Evolutionary conservation across 2,329 filamentous ascomycete species (phyloP).

Genomic region (Phaeosphaeriaceae sp.): DNA sequence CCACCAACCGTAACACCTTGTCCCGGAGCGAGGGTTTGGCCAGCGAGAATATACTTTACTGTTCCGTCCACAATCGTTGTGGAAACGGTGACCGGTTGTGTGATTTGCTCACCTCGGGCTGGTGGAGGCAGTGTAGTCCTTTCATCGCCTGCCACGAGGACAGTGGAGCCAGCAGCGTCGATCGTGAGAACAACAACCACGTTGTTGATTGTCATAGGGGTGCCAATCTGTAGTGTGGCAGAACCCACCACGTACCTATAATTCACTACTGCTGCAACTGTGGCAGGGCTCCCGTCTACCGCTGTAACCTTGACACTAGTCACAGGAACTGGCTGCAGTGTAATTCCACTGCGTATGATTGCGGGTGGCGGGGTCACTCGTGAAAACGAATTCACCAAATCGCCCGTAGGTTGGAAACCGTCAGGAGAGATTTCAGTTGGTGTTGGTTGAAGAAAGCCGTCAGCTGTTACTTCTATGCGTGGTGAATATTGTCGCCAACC

Average conservation of each 20-base stretch:
- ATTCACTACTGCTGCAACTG: conserved; percentile 1
- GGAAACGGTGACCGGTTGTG: conserved; percentile 5
- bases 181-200: conserved; percentile 17
- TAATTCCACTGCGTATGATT: neutral
- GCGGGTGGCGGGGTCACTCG: conserved; percentile 1
- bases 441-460: neutral
- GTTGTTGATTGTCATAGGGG: conserved; percentile 18
- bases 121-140: conserved; percentile 19
- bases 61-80: conserved; percentile 20
- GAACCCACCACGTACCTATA: conserved; percentile 16
- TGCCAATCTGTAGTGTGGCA: conserved; percentile 12
- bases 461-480: neutral
- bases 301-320: conserved; percentile 3
- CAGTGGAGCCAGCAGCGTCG: conserved; percentile 15
- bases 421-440: neutral
- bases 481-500: conserved; percentile 1
- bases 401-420: neutral
- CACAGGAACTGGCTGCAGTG: conserved; percentile 4
- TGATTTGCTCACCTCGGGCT: neutral
- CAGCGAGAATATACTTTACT: conserved; percentile 19
- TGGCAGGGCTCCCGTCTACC: conserved; percentile 4
- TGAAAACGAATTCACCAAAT: neutral
- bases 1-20: conserved; percentile 22
- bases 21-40: conserved; percentile 24
- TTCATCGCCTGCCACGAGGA: conserved; percentile 19